A percentile compares a stretch with the other conserved stretches of the same genome.
Conservation (phyloP, 2,329 filamentous ascomycete species). For the Diaporthe velutina region DNA sequence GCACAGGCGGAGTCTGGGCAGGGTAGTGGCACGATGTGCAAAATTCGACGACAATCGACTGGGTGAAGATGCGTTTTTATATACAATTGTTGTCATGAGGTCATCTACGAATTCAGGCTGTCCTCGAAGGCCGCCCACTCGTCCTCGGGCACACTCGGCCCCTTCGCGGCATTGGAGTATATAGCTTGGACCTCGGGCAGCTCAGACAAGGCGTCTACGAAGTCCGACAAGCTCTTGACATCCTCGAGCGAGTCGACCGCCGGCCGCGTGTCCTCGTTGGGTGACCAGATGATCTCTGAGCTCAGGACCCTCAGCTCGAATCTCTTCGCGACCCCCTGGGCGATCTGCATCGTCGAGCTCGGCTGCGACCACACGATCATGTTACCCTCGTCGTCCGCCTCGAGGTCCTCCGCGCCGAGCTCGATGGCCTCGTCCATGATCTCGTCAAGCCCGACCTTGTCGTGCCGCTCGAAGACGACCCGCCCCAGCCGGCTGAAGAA, state of each 20-base stretch:
- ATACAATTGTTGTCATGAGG: neutral
- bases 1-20: neutral
- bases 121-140: slow-evolving; percentile 67
- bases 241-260: slow-evolving; percentile 69
- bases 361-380: slow-evolving; percentile 80
- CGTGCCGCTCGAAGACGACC: slow-evolving; percentile 74
- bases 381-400: slow-evolving; percentile 75
- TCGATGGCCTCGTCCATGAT: slow-evolving; percentile 88
- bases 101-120: slow-evolving; percentile 60
- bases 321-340: slow-evolving; percentile 71
- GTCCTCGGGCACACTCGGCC: slow-evolving; percentile 61
- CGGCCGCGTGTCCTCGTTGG: slow-evolving; percentile 83
- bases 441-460: slow-evolving; percentile 72
- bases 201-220: slow-evolving; percentile 74
- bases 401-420: slow-evolving; percentile 82
- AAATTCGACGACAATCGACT: neutral
- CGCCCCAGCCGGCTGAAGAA: slow-evolving; percentile 87
- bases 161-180: slow-evolving; percentile 77
- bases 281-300: slow-evolving; percentile 86
- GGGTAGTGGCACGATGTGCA: neutral
- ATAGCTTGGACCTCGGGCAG: slow-evolving; percentile 81
- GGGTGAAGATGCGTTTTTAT: slow-evolving; percentile 12
- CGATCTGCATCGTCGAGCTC: slow-evolving; percentile 72
- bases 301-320: slow-evolving; percentile 77
- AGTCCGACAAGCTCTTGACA: slow-evolving; percentile 67